phyloP scores from a whole-genome alignment of 1,284 basidiomycete genomes.

The Cutaneotrichosporon dermatis region DNA sequence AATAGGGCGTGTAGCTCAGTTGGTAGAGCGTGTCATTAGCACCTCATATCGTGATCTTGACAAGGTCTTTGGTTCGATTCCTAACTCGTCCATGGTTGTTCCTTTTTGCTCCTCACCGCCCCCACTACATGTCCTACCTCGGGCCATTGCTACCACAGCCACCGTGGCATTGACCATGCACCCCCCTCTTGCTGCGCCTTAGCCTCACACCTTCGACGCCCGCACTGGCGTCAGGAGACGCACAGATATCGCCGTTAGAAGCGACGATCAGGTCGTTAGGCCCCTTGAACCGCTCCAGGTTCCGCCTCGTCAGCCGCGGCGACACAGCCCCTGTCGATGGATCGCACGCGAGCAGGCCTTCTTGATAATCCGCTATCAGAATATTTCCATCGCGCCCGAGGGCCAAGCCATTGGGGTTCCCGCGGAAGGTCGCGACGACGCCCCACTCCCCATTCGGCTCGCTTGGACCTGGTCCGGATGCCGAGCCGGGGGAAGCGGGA shows the following conservation, averaged over 20 bases:
- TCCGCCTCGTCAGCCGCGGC: background rate
- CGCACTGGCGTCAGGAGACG: background rate
- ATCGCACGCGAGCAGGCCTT: background rate
- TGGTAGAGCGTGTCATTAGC: conserved; percentile 5
- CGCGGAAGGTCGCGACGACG: background rate
- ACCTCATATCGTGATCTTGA: background rate
- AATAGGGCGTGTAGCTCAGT: conserved; percentile 2
- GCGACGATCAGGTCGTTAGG: background rate
- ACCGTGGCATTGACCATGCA: too few relatives aligned
- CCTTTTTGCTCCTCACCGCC: too few relatives aligned
- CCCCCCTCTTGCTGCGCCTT: too few relatives aligned
- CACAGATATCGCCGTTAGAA: background rate
- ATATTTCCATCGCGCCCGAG: background rate
- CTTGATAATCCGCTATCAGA: background rate
- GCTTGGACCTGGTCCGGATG: too few relatives aligned
- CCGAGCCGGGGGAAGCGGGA: too few relatives aligned
- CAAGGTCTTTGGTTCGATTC: conserved; percentile 5
- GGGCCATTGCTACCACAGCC: too few relatives aligned
- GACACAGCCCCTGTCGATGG: background rate
- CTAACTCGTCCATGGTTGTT: background rate
- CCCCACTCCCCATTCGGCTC: background rate
- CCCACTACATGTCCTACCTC: too few relatives aligned
- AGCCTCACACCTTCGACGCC: too few relatives aligned
- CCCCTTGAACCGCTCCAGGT: background rate
- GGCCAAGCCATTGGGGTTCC: background rate